Evolutionary conservation across 2,329 filamentous ascomycete species (phyloP).

Genomic region (Penicillium sp.): DNA sequence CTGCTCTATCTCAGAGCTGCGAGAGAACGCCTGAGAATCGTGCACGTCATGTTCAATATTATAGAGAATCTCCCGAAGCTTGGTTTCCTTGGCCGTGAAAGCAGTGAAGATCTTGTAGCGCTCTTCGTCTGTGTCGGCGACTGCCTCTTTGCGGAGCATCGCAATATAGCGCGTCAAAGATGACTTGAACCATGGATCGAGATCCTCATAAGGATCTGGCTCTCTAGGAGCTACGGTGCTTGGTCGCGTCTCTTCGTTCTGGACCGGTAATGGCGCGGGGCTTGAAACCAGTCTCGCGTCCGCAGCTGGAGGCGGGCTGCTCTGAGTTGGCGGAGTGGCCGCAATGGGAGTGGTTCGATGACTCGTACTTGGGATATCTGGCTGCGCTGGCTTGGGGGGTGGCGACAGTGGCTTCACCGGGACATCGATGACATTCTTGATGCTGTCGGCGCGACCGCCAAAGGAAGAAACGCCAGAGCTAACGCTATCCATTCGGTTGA

Average conservation of each 20-base stretch:
- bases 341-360: background rate
- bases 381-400: constrained; percentile 22
- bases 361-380: constrained; percentile 4
- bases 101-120: constrained; percentile 58
- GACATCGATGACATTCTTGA: constrained; percentile 50
- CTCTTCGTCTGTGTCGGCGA: constrained; percentile 52
- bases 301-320: constrained; percentile 1
- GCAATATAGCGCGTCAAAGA: constrained; percentile 59
- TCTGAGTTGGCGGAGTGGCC: constrained; percentile 13
- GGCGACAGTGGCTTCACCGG: constrained; percentile 44
- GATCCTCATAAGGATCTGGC: constrained; percentile 54
- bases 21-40: constrained; percentile 19
- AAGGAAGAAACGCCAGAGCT: constrained; percentile 36
- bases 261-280: constrained; percentile 4
- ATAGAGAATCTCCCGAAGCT: constrained; percentile 53
- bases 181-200: constrained; percentile 61
- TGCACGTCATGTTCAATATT: constrained; percentile 51
- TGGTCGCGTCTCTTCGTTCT: constrained; percentile 16
- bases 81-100: constrained; percentile 54
- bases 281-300: constrained; percentile 12
- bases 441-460: constrained; percentile 40
- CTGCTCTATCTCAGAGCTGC: constrained; percentile 15
- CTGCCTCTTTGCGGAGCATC: constrained; percentile 59
- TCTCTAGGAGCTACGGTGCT: constrained; percentile 18
- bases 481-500: constrained; percentile 36